A percentile compares a stretch with the other conserved stretches of the same genome.
These are phyloP conservation scores for Colletotrichum lini DNA, from an alignment of 2,329 filamentous ascomycete genomes.

Conservation along the genomic window DNA sequence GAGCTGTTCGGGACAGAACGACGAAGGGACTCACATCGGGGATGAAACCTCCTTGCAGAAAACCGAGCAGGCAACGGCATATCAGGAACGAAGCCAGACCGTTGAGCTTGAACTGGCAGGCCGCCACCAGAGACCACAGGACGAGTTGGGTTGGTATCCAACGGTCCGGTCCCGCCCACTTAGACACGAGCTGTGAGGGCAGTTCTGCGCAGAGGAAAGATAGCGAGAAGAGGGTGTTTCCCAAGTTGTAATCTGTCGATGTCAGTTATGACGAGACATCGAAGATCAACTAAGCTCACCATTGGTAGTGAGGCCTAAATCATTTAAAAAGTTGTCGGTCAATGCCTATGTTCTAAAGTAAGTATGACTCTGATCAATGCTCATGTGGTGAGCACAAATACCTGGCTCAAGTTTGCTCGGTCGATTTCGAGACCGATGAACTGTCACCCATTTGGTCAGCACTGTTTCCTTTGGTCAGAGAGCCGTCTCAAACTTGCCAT, in stretches of 20 bases:
- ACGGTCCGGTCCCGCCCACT: constrained; percentile 60
- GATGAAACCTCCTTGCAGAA: constrained; percentile 57
- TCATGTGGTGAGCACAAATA: background rate
- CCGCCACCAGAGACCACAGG: constrained; percentile 65
- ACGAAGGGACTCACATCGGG: constrained; percentile 49
- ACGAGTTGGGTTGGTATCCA: constrained; percentile 72
- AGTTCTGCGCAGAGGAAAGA: constrained; percentile 68
- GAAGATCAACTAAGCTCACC: background rate
- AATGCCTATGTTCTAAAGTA: constrained; percentile 54
- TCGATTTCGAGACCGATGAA: constrained; percentile 63
- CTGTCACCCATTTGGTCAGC: constrained; percentile 44
- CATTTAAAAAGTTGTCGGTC: constrained; percentile 62
- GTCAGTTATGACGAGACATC: background rate
- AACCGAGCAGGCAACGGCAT: constrained; percentile 51
- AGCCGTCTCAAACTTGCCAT: no score
- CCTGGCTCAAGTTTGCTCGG: constrained; percentile 57
- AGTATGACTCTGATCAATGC: background rate
- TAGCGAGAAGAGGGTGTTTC: constrained; percentile 64
- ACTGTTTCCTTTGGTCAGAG: no score
- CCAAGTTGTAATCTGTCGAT: constrained; percentile 59
- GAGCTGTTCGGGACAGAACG: no score
- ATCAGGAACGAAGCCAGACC: constrained; percentile 51
- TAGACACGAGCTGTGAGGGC: constrained; percentile 70
- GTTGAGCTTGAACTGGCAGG: constrained; percentile 56
- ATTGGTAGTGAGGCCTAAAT: constrained; percentile 60